Evolutionary conservation across 2,329 filamentous ascomycete genomes (phyloP), one percentile per base, ranked within the genome.

Genomic region (Coniosporium tulheliwenetii): DNA sequence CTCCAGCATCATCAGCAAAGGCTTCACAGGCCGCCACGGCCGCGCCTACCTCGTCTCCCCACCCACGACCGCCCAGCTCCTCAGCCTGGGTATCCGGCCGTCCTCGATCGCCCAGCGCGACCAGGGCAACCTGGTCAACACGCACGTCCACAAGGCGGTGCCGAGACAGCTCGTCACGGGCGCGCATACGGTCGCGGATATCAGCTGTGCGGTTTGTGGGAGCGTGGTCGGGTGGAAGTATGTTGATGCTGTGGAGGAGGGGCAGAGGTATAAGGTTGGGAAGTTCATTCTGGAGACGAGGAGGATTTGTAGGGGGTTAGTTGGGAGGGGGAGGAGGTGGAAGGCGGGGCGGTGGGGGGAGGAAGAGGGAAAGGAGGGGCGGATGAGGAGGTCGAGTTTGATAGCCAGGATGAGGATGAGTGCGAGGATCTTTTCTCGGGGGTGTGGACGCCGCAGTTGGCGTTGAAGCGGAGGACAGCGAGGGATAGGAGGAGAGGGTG

Each of bases 251-350:
- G 72, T 74, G 44, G 73, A 79, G 47, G 73, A 77, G 43, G 61
- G 56, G 9, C 75, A 79, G 56, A 61, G 66, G 41, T 79, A 79
- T 50, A 79, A 79, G 51, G 70, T 79, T 2, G 75, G 75, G n/a
- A 79, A 78, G 51, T 79, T 73, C 47, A 79, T 79, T 26, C 55
- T 79, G 26, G 75, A 79, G 55, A 77, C 73, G 36, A 73, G 69
- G 54, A 60, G 67, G 40, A 68, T 75, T 8, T 65, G 63, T 16
- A 57, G 63, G 29, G 60, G 12, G 61, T 64, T 13, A 65, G 57
- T 14, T 79, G 75, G 75, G 73, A 76, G 44, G 44, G 30, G 30
- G 34, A 38, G n/a, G 26, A 35, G 26, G 16, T 31, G 8, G 16
- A 16, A 39, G 46, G 35, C 19, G 46, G 42, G 39, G 41, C 38